Percentiles rank a stretch among this genome's conserved stretches.
Evolutionary conservation across 495 filamentous ascomycete genomes (phyloP).

Genomic region (Hypoxylon subgilvum): DNA sequence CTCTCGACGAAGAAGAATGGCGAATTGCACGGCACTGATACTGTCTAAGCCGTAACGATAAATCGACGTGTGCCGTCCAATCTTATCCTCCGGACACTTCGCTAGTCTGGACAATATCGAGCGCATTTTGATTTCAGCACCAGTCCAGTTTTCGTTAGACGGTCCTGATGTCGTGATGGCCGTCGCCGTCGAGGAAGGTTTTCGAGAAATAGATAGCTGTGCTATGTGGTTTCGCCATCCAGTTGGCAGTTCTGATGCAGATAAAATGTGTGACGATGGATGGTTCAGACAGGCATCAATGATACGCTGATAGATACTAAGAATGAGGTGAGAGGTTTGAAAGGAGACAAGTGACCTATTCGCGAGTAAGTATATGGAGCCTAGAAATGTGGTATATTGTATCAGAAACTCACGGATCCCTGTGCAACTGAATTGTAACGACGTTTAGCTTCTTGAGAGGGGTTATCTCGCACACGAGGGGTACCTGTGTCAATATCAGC

Average conservation of each 20-base stretch:
- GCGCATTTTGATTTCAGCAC: slow-evolving; percentile 57
- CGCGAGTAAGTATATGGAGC: slow-evolving; percentile 10
- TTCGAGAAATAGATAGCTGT: slow-evolving; percentile 5
- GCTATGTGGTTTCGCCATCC: slow-evolving; percentile 24
- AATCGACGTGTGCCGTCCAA: slow-evolving; percentile 68
- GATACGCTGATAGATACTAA: slow-evolving; percentile 54
- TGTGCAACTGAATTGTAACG: slow-evolving; percentile 54
- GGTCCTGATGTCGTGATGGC: background rate
- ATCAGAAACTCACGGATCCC: slow-evolving; percentile 43
- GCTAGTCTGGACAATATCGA: slow-evolving; percentile 64
- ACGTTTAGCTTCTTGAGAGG: slow-evolving; percentile 53
- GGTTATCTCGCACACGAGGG: slow-evolving; percentile 71
- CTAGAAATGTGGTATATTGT: background rate
- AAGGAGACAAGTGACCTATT: slow-evolving; percentile 49
- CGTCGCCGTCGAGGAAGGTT: background rate
- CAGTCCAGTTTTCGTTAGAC: slow-evolving; percentile 53
- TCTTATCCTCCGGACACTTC: slow-evolving; percentile 54
- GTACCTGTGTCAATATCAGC: slow-evolving; percentile 48
- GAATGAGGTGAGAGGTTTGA: slow-evolving; percentile 49
- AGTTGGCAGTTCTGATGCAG: slow-evolving; percentile 10
- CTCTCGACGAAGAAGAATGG: slow-evolving; percentile 64
- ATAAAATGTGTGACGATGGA: slow-evolving; percentile 41
- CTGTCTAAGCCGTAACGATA: slow-evolving; percentile 88
- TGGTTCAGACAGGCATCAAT: slow-evolving; percentile 45
- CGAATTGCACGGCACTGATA: slow-evolving; percentile 81